These are phyloP conservation scores for Fusarium falciforme DNA, from an alignment of 2,329 filamentous ascomycete genomes.

Conservation along the genomic window DNA sequence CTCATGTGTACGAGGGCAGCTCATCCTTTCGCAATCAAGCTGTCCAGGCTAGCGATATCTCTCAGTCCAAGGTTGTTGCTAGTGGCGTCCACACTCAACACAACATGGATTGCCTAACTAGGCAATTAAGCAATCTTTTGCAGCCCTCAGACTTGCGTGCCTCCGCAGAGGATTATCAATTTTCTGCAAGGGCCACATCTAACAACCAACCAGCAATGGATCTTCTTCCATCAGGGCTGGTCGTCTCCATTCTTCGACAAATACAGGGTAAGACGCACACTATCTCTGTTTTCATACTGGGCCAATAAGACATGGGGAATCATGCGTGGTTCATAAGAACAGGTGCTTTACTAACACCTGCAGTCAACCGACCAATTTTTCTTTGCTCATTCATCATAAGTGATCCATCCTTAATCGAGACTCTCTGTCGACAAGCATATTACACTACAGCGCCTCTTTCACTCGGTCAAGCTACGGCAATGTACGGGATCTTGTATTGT, in stretches of 20 bases:
- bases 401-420: slow-evolving; percentile 2
- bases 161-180: not conserved
- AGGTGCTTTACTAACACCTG: not conserved
- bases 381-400: slow-evolving; percentile 2
- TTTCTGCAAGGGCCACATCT: not conserved
- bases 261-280: not conserved
- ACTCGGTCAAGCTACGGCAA: not conserved
- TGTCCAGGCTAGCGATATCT: not conserved
- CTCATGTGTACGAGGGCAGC: not conserved
- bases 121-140: not conserved
- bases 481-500: not conserved
- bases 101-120: not conserved
- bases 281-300: not conserved
- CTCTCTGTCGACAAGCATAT: slow-evolving; percentile 1
- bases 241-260: not conserved
- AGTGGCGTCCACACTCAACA: not conserved
- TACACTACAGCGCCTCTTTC: not conserved
- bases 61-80: not conserved
- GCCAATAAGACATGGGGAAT: not conserved
- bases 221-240: not conserved
- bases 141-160: not conserved
- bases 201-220: not conserved
- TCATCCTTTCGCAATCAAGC: not conserved
- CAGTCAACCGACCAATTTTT: slow-evolving; percentile 4
- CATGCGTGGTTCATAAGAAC: not conserved